Percentiles rank a stretch among this genome's conserved stretches.
Evolutionary conservation across 2,329 filamentous ascomycete species (phyloP).

Genomic region (Parastagonospora avenae): DNA sequence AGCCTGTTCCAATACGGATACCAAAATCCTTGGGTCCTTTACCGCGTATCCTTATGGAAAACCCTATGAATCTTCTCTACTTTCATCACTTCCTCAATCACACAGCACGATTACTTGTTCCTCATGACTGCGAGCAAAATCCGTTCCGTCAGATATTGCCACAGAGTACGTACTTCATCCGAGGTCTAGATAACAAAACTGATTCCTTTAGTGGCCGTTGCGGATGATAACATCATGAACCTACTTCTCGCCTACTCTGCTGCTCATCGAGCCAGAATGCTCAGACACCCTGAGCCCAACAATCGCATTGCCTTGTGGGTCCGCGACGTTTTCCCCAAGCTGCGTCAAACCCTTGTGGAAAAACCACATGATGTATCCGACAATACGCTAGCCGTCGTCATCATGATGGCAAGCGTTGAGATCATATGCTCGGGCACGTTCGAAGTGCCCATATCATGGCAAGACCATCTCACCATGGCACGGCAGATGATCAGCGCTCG

Average conservation of each 20-base stretch:
- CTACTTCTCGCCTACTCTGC: slow-evolving; percentile 81
- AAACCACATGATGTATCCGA: slow-evolving; percentile 64
- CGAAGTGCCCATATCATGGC: slow-evolving; percentile 80
- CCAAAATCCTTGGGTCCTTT: slow-evolving; percentile 62
- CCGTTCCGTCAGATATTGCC: slow-evolving; percentile 66
- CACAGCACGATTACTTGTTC: slow-evolving; percentile 70
- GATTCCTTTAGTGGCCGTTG: slow-evolving; percentile 63
- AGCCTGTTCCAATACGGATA: slow-evolving; percentile 69
- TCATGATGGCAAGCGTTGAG: slow-evolving; percentile 83
- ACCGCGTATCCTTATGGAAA: slow-evolving; percentile 65
- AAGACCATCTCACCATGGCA: slow-evolving; percentile 76
- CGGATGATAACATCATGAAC: slow-evolving; percentile 73
- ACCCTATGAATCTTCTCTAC: slow-evolving; percentile 80
- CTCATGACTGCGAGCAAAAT: slow-evolving; percentile 66
- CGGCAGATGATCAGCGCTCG: slow-evolving; percentile 75
- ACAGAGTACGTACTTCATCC: slow-evolving; percentile 56
- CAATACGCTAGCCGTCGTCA: slow-evolving; percentile 76
- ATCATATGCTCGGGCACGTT: slow-evolving; percentile 84
- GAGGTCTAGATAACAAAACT: not conserved
- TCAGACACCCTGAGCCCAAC: slow-evolving; percentile 74
- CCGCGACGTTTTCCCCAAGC: slow-evolving; percentile 74
- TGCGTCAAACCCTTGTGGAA: slow-evolving; percentile 67
- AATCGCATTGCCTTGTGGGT: slow-evolving; percentile 83
- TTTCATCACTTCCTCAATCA: slow-evolving; percentile 79
- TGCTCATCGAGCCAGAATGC: slow-evolving; percentile 77